Conservation (phyloP, 164 flowering plant species). For the Magnolia sinica region DNA sequence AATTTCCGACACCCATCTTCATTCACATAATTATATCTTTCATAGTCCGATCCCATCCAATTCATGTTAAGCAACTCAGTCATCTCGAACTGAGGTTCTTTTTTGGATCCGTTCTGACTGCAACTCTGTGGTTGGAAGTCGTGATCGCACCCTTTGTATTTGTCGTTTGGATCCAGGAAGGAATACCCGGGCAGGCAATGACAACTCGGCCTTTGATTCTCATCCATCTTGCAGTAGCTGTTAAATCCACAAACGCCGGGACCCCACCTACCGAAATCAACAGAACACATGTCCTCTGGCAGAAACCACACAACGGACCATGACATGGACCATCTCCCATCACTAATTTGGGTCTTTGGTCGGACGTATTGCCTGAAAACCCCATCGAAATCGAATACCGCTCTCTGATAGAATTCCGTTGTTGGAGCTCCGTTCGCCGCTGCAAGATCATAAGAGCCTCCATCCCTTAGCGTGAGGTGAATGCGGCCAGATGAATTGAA, state of each 20-base stretch:
- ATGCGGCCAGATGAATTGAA: conserved; percentile 3
- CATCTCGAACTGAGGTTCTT: conserved; percentile 16
- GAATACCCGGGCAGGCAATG: conserved; percentile 38
- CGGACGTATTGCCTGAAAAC: conserved; percentile 8
- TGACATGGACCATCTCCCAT: conserved; percentile 17
- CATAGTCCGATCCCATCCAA: conserved; percentile 40
- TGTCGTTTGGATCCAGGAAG: conserved; percentile 35
- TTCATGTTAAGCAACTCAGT: conserved; percentile 17
- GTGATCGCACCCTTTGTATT: conserved; percentile 35
- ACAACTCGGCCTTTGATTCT: conserved; percentile 26
- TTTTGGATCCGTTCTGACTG: conserved; percentile 9
- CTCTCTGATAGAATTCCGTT: background rate
- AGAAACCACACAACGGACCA: background rate
- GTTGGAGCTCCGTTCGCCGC: background rate
- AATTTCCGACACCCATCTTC: conserved; percentile 32
- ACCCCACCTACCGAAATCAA: background rate
- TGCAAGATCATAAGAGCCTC: background rate
- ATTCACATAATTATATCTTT: background rate
- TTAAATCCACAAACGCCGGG: conserved; percentile 50
- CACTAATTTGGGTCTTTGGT: background rate
- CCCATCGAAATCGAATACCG: conserved; percentile 8
- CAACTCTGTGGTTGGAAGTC: conserved; percentile 29
- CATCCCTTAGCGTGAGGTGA: background rate
- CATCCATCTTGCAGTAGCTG: conserved; percentile 35
- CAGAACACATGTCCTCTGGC: conserved; percentile 26